phyloP scores from a whole-genome alignment of 345 rosid genomes.

The Syzygium aromaticum region DNA sequence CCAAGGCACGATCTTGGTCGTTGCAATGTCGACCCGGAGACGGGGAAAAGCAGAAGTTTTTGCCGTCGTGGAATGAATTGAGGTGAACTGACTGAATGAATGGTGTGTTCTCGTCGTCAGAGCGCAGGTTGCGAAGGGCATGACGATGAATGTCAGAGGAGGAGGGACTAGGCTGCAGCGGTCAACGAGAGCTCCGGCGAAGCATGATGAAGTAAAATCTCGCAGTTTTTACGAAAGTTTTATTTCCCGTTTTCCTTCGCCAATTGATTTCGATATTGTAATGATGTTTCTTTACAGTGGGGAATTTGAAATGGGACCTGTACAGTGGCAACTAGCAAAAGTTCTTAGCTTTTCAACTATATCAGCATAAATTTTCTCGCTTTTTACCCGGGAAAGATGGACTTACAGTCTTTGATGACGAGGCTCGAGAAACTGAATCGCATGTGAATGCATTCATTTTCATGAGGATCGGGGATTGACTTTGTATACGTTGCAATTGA shows the following conservation, averaged over 20 bases:
- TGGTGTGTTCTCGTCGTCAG: background rate
- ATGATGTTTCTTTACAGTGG: slow-evolving; percentile 1
- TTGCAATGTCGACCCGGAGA: background rate
- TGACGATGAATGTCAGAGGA: slow-evolving; percentile 26
- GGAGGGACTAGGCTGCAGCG: slow-evolving; percentile 1
- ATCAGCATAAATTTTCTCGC: background rate
- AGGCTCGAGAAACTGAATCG: background rate
- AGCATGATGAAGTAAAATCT: slow-evolving; percentile 33
- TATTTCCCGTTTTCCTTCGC: background rate
- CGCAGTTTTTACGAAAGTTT: slow-evolving; percentile 1
- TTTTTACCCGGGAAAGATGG: background rate
- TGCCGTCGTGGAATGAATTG: background rate
- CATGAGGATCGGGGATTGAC: slow-evolving; percentile 4
- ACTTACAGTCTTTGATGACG: background rate
- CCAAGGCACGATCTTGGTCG: background rate
- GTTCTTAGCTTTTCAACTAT: background rate
- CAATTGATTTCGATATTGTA: background rate
- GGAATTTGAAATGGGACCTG: slow-evolving; percentile 8
- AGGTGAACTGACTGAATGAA: background rate
- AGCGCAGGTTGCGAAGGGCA: slow-evolving; percentile 3
- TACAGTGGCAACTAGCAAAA: background rate
- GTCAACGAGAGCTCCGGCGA: slow-evolving; percentile 22
- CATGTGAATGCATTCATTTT: background rate
- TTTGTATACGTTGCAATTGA: slow-evolving; percentile 11
- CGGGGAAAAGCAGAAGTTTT: background rate